Evolutionary conservation across 2,329 filamentous ascomycete genomes (phyloP).

Genomic region (Akanthomyces dipterigenus): DNA sequence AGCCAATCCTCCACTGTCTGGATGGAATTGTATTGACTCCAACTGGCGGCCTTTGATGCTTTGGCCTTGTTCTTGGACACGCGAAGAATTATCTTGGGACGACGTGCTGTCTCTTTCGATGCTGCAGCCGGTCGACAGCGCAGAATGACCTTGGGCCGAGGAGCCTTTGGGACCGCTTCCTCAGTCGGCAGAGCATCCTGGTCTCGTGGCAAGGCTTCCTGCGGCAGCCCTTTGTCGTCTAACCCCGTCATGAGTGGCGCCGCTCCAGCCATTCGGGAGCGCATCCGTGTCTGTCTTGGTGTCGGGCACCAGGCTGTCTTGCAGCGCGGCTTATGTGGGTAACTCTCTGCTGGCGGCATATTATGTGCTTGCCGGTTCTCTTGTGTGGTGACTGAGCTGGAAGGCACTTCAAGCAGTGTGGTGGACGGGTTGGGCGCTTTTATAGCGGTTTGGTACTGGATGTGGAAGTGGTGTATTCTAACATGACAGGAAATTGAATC

Average conservation of each 20-base stretch:
- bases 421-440: not conserved
- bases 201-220: slow-evolving; percentile 12
- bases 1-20: not conserved
- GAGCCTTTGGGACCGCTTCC: slow-evolving; percentile 12
- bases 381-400: not conserved
- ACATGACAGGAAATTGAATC: not conserved
- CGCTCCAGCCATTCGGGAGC: slow-evolving; percentile 17
- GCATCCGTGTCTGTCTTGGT: slow-evolving; percentile 7
- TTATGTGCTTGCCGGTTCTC: not conserved
- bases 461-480: not conserved
- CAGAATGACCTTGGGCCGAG: not conserved
- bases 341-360: not conserved
- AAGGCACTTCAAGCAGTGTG: not conserved
- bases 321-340: not conserved
- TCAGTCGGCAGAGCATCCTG: slow-evolving; percentile 14
- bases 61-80: not conserved
- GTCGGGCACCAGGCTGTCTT: not conserved
- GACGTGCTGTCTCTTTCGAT: not conserved
- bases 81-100: not conserved
- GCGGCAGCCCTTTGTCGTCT: slow-evolving; percentile 12
- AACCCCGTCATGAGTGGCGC: slow-evolving; percentile 20
- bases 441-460: not conserved
- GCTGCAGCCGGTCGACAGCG: not conserved
- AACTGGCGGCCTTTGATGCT: not conserved
- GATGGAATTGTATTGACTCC: not conserved